Evolutionary conservation across 2,329 filamentous ascomycete species (phyloP), one percentile per base, ranked within the genome.

Genomic region (Cadophora malorum): DNA sequence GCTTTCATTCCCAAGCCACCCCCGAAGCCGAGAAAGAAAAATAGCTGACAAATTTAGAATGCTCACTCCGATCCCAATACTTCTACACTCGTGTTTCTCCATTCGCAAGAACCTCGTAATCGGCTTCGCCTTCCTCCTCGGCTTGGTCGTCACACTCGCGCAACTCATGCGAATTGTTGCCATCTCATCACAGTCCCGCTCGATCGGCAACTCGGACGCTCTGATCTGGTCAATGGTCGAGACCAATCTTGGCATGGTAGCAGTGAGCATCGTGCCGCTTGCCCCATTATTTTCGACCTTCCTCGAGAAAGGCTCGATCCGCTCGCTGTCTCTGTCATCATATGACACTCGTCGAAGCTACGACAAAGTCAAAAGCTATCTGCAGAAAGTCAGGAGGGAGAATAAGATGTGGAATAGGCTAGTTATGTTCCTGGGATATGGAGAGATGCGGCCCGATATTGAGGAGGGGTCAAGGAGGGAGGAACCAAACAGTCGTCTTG

Each of bases 101-200:
- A 74, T 63, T 0, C 80, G 81, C 28, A 82, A 81, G 62, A 83
- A 84, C 73, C 41, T 80, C 6, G 78, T 82, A 2, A 77, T 84
- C 0, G 76, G 79, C 0, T 75, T 76, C 14, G 75, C 84, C 45
- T 84, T 84, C 73, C 76, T 79, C 1, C 78, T 86, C 38, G 83
- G 84, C n/a, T 76, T 83, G 67, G 85, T 86, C 76, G 79, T 85
- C 60, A 83, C 82, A 5, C 70, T 83, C 58, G 83, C 85, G 66
- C 83, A 85, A 71, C 80, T 84, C 66, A 79, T 86, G 68, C 83
- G 83, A 16, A 83, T 85, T 66, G 79, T 81, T 66, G 84, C 81
- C n/a, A 81, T 86, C 69, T 77, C 78, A 47, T 79, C 76, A 16
- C 79, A 85, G 3, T 70, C 74, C 38, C 81, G 81, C 79, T 81